Base-by-base conservation (phyloP, 1,284 basidiomycete genomes). In the Paramarasmius palmivorus region DNA sequence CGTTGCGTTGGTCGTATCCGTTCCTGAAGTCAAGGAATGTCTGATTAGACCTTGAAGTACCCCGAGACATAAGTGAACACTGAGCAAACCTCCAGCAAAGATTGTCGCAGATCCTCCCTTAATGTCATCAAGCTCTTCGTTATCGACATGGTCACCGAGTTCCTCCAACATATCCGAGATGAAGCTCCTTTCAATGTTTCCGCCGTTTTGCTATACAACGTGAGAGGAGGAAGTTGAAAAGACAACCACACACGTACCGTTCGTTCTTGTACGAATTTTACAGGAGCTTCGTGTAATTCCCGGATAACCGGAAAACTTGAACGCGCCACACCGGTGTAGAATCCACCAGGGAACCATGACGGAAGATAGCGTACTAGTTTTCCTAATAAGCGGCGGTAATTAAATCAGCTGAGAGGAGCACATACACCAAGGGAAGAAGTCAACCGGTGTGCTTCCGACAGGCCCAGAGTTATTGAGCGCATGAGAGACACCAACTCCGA, bases 31-130 rank as follows among this genome's bases (percentile, higher is more conserved):
- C n/a, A n/a, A 78, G 75, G 38, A 76, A 69, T 6, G 71, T 75
- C 79, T 80, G 48, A n/a, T n/a, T n/a, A n/a, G n/a, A n/a, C n/a
- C n/a, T 32, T 32, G 29, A 32, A 32, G 29, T 6, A 32, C 12
- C 12, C 29, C 29, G 29, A 32, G 12, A 6, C 12, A 12, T 32
- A 32, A 12, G 6, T 12, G 12, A 32, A 6, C 12, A 6, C 29
- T 32, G 29, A 32, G 12, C 25, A 12, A 8, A 15, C 44, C 44
- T 29, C 25, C 44, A 46, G 44, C 22, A 8, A 46, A 46, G 12
- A 46, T 14, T 2, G 44, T n/a, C 8, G 44, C 23, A 14, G 14
- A 23, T 17, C 15, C 26, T n/a, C 26, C 44, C n/a, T 26, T 32
- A 2, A 46, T 46, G 14, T 46, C 44, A 4, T 46, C 23, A 8